Evolutionary conservation across 441 rosid genomes (phyloP), one percentile per base, ranked within the genome.

Genomic region (Macaranga tanarius): DNA sequence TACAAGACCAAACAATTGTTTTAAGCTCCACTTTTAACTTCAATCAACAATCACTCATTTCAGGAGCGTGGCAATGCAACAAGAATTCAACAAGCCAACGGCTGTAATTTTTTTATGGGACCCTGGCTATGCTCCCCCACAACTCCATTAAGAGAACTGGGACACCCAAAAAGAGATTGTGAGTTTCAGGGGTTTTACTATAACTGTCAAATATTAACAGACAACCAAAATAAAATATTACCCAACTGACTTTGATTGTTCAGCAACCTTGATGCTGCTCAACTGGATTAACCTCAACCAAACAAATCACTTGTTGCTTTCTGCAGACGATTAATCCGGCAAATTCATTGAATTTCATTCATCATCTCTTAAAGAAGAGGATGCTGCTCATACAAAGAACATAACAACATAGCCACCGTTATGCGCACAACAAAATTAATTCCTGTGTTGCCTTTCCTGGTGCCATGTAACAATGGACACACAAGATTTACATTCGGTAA

Each of bases 1-100:
- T 79, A 5, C 44, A 5, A 47, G 73, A 80, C 73, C 80, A 72
- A 77, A 61, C 64, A 60, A 73, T 56, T 62, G 25, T 55, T 0
- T 9, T 15, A 31, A 64, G 22, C 54, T 40, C 23, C 22, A 17
- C 58, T 51, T 72, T 20, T 65, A 28, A 51, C 44, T 62, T 76
- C 79, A 73, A 62, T 69, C 73, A 42, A 69, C 73, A 42, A 69
- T 19, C 47, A 15, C 58, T 76, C 75, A 63, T 64, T 44, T 70
- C 76, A 74, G 15, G 5, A 42, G 73, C 61, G 55, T 62, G 25
- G 62, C 71, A 16, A 4, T 34, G 38, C 1, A 34, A 34, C 38
- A 34, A 34, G 6, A 17, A 48, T 47, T 34, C 62, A 56, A 45
- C 62, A 17, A 64, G 74, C 74, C 42, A 11, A 28, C 17, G 34